phyloP scores from a whole-genome alignment of 371 early-diverging fungal genomes.

The Amoeboaphelidium protococcarum region DNA sequence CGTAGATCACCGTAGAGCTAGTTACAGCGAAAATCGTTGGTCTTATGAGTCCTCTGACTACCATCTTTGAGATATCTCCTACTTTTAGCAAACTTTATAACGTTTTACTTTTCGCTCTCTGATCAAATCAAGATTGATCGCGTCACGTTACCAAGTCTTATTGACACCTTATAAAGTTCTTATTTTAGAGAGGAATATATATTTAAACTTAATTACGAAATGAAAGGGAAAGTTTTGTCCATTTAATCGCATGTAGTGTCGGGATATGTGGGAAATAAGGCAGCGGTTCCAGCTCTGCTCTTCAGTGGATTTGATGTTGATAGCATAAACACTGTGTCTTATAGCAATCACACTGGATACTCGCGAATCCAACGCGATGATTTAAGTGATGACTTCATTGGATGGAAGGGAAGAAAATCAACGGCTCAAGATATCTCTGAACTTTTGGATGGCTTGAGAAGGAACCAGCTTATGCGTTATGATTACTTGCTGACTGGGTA shows the following conservation, averaged over 20 bases:
- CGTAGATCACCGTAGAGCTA: no score
- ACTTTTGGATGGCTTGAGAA: slow-evolving; percentile 2
- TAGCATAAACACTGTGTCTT: slow-evolving; percentile 67
- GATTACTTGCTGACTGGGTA: slow-evolving; percentile 5
- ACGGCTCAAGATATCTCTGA: neutral
- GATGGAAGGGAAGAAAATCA: neutral
- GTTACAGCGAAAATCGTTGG: no score
- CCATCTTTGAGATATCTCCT: no score
- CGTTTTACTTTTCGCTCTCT: no score
- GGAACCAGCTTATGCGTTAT: slow-evolving; percentile 1
- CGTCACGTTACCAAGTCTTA: no score
- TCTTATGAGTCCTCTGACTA: no score
- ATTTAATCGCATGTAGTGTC: slow-evolving; percentile 77
- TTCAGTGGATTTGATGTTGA: slow-evolving; percentile 71
- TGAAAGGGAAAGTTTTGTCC: slow-evolving; percentile 37
- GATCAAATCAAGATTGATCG: no score
- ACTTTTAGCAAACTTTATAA: no score
- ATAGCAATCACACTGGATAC: slow-evolving; percentile 59
- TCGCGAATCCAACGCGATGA: no score
- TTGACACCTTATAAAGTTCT: slow-evolving; percentile 71
- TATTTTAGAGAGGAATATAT: no score
- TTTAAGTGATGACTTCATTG: no score
- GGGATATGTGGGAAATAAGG: slow-evolving; percentile 61
- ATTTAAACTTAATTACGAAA: no score
- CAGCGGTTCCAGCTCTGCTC: slow-evolving; percentile 72